phyloP scores from a whole-genome alignment of 805 yeast genomes.

The Metschnikowia continentalis region DNA sequence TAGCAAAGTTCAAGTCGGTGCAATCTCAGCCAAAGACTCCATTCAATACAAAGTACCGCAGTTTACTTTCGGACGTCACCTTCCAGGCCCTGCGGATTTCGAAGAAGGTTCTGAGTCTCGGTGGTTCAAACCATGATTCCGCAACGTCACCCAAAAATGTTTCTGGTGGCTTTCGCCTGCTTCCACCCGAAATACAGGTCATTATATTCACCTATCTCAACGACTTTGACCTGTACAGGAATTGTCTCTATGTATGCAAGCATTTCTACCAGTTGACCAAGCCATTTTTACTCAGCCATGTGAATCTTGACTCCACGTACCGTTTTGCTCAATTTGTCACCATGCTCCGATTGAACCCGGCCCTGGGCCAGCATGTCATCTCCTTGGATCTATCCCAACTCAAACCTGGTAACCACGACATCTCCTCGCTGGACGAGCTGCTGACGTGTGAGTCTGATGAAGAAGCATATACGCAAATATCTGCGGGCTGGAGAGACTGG shows the following conservation, averaged over 20 bases:
- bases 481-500: constrained; percentile 94
- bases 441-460: constrained; percentile 4
- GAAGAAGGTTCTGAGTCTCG: constrained; percentile 22
- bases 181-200: constrained; percentile 44
- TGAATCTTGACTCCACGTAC: constrained; percentile 65
- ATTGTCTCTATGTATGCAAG: constrained; percentile 48
- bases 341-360: constrained; percentile 51
- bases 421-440: constrained; percentile 10
- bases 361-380: constrained; percentile 54
- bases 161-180: constrained; percentile 17
- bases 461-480: constrained; percentile 19
- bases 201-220: constrained; percentile 35
- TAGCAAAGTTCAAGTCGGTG: constrained; percentile 13
- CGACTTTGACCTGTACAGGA: constrained; percentile 31
- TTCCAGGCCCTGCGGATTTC: constrained; percentile 39
- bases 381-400: constrained; percentile 53
- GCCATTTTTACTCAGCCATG: constrained; percentile 49
- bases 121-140: background rate
- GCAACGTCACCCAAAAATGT: background rate
- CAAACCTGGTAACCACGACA: constrained; percentile 30
- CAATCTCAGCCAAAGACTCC: constrained; percentile 15
- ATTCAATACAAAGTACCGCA: constrained; percentile 46
- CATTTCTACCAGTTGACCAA: constrained; percentile 49
- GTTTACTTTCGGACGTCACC: constrained; percentile 46
- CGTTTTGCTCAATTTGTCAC: constrained; percentile 78